Evolutionary conservation across 768 basidiomycete genomes (phyloP), one percentile per base, ranked within the genome.

Genomic region (Suillus decipiens): DNA sequence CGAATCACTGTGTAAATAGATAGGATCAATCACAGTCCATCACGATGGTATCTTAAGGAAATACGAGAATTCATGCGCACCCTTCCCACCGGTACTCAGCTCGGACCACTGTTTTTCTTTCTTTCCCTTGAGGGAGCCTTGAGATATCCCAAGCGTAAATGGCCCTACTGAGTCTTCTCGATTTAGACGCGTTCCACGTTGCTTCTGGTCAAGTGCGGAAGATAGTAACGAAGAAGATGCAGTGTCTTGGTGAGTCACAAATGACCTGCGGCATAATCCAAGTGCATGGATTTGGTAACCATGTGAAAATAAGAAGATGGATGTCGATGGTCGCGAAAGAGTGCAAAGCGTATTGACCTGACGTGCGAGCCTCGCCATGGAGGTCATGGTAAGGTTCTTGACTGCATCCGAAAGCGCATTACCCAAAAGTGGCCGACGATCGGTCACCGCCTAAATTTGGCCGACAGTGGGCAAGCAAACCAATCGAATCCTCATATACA

Each of bases 61-160:
- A 59, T 37, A n/a, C 19, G 22, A 14, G 28, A 56, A 56, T 24
- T 34, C 57, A 41, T 42, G 72, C 76, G 64, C 70, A 89, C 93
- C 86, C 83, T 95, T 95, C 55, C 91, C 93, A 54, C 86, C 79
- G 9, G 86, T 80, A 70, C 82, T 89, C 59, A 95, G 76, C 70
- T 95, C 89, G 34, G 88, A 88, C 93, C 93, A 95, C 71, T 87
- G 89, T 72, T 86, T 87, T 14, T 82, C 75, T 59, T 83, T 85
- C 68, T 85, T 82, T 31, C 82, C 83, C 56, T 77, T 80, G 42
- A 84, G 71, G 3, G 87, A 77, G 6, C 82, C 80, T 58, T 84
- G 87, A 10, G 86, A 81, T 59, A 91, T 77, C 2, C 91, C 90
- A 1, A 93, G 80, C 64, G 86, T 86, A 68, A 94, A 94, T 28